phyloP scores from a whole-genome alignment of 202 grass and related monocot genomes.

The Zoysia matrella region DNA sequence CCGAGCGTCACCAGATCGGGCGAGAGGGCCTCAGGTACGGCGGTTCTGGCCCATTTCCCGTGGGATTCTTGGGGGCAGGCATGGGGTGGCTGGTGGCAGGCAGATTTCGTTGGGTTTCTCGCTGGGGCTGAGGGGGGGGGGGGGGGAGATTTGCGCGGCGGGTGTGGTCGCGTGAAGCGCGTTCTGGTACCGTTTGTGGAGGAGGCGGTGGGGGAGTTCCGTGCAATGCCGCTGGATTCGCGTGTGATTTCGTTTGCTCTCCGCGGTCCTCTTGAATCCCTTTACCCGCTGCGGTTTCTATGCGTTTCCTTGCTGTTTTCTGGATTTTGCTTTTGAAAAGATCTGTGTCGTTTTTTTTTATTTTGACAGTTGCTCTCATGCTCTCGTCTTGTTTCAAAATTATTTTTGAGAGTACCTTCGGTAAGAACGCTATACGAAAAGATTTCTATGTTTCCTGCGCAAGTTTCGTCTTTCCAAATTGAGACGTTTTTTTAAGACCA shows the following conservation, averaged over 20 bases:
- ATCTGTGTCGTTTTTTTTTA: background rate
- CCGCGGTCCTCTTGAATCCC: conserved; percentile 16
- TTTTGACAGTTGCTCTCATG: background rate
- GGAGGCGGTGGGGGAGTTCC: conserved; percentile 19
- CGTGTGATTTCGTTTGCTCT: conserved; percentile 2
- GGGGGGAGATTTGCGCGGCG: background rate
- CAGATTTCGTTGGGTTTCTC: background rate
- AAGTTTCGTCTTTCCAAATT: background rate
- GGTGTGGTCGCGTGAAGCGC: no score
- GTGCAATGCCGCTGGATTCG: conserved; percentile 41
- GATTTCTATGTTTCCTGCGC: background rate
- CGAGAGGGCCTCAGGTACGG: conserved; percentile 3
- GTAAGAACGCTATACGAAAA: background rate
- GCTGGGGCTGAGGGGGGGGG: background rate
- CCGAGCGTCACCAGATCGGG: conserved; percentile 8
- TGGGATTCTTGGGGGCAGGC: background rate
- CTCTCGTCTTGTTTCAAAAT: background rate
- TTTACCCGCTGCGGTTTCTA: conserved; percentile 9
- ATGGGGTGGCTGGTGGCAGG: conserved; percentile 1
- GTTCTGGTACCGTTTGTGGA: background rate
- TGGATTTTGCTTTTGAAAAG: background rate
- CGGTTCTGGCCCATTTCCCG: background rate
- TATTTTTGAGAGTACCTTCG: background rate
- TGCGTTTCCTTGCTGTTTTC: background rate
- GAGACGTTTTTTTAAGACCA: conserved; percentile 18